Evolutionary conservation across 1,284 basidiomycete species (phyloP), one percentile per base, ranked within the genome.

Genomic region (Ceratobasidium theobromae): DNA sequence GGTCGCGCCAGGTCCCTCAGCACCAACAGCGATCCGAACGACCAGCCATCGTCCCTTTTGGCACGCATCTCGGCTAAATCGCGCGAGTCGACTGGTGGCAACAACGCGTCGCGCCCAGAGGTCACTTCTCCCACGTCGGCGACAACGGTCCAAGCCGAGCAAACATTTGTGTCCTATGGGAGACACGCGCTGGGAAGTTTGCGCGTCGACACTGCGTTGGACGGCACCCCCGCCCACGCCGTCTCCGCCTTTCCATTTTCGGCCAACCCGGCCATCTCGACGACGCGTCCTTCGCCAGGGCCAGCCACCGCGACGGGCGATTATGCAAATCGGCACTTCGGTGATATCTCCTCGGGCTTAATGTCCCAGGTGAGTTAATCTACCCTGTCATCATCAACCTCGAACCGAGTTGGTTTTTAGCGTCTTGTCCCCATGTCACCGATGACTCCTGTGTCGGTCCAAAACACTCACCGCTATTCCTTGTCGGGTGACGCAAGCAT

Each of bases 21-120:
- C 74, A 84, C 82, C 6, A 87, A 88, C 75, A 91, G 88, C 72
- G 89, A 92, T 70, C 85, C 88, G 11, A 88, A 87, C 70, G 68
- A 69, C 21, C 67, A 68, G 8, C 82, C 84, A 0, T 82, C 85
- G 33, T 91, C 89, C 6, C 79, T 91, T 41, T 79, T 92, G 53
- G 83, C 86, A 53, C 86, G 89, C 45, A 89, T 91, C 74, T 82
- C 82, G 58, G 84, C 81, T 66, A 86, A 85, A 73, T 57, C 68
- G 45, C 35, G 60, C 21, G 60, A 62, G 25, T 62, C 58, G 32
- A 48, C 45, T 27, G 58, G 58, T 27, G 58, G 58, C 6, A 41
- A 41, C 27, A 21, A 45, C 43, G 45, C 58, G 12, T n/a, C 33
- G 16, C 46, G 46, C 14, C 58, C 58, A 11, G 58, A 62, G 38